Percentiles rank a stretch among this genome's conserved stretches.
phyloP scores from a whole-genome alignment of 139 green algal species.

The Pycnococcus provasolii region DNA sequence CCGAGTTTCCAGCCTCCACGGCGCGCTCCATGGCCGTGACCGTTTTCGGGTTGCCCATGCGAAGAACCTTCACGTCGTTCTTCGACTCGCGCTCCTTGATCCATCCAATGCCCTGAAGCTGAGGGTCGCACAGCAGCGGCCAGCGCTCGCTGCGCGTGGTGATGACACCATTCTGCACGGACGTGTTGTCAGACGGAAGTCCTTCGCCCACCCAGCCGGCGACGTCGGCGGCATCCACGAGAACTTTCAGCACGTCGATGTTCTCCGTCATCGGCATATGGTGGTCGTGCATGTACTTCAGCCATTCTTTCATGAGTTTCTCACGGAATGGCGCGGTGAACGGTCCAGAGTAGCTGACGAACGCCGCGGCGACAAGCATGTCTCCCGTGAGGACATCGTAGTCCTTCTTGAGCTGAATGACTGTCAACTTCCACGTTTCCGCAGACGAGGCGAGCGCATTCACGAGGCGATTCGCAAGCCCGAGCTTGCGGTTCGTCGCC shows the following conservation, averaged over 20 bases:
- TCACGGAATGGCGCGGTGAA: constrained; percentile 63
- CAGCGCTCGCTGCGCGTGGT: constrained; percentile 67
- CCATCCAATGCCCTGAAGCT: constrained; percentile 76
- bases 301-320: constrained; percentile 51
- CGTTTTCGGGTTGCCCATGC: constrained; percentile 63
- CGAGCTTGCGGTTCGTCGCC: constrained; percentile 64
- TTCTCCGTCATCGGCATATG: constrained; percentile 64
- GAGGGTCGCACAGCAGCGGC: constrained; percentile 73
- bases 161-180: constrained; percentile 66
- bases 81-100: constrained; percentile 74
- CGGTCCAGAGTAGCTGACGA: constrained; percentile 57
- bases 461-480: constrained; percentile 74
- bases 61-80: constrained; percentile 61
- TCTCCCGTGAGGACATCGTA: constrained; percentile 59
- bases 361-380: constrained; percentile 59
- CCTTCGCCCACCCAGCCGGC: constrained; percentile 60
- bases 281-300: constrained; percentile 55
- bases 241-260: constrained; percentile 52
- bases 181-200: constrained; percentile 60
- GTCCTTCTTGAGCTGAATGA: constrained; percentile 56
- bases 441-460: constrained; percentile 62
- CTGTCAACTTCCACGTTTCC: constrained; percentile 63
- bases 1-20: constrained; percentile 59
- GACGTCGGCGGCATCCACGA: constrained; percentile 65
- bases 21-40: constrained; percentile 60